Base-by-base conservation (phyloP, 2,329 filamentous ascomycete genomes). In the Mariannaea elegans region DNA sequence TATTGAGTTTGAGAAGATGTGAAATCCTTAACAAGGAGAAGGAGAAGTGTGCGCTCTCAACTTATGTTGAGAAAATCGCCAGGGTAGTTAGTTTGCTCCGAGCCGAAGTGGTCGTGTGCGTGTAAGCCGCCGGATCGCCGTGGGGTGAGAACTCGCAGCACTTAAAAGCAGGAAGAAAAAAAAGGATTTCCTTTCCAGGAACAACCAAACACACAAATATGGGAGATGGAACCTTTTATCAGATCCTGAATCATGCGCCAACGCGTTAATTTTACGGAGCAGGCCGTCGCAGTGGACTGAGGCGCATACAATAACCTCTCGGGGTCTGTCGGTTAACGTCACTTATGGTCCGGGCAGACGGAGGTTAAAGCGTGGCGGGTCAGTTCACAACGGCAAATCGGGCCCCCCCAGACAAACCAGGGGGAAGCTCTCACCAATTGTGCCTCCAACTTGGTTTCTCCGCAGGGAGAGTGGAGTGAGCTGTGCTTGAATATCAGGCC, bases 281-380 rank as follows among this genome's bases (percentile, higher is more conserved):
- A 27, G 24, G 10, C 39, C 38, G 53, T 47, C 12, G 36, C 12
- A 34, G 45, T 53, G 56, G 45, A 52, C 50, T 58, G 56, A 58
- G 54, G 39, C 12, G 29, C 31, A 27, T 48, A 13, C 29, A 54
- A 23, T 27, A n/a, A n/a, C 23, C 16, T 44, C 19, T 64, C 63
- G 63, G 63, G 32, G 44, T 18, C 51, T 54, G 32, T 64, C 61
- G 61, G 63, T 48, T 62, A 62, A 55, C 19, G 16, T 9, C 18
- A 23, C 7, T 19, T 16, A 14, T 42, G n/a, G 29, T 32, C 27
- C 63, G 59, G 63, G 48, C 55, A 60, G 47, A 54, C 52, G 63
- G 63, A 62, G 56, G 19, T 19, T 10, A 5, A 19, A 13, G 12
- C 47, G 42, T 48, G 58, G 53, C 53, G 34, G 19, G 41, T 18